Percentiles rank a stretch among this genome's conserved stretches.
Evolutionary conservation across 805 yeast species (phyloP).

Genomic region (Ogataea henricii): DNA sequence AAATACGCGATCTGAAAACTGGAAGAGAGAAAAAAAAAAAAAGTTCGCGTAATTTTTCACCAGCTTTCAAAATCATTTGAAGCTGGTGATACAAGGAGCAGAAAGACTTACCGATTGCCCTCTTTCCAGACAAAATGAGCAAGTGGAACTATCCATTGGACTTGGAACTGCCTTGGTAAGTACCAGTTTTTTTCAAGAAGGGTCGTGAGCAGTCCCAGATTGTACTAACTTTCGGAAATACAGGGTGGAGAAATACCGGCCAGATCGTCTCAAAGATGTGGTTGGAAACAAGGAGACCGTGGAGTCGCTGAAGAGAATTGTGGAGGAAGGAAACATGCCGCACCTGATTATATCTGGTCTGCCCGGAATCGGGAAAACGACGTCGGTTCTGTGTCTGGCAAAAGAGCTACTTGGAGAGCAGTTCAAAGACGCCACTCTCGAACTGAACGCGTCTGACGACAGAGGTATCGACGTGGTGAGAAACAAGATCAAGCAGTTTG

Average conservation of each 20-base stretch:
- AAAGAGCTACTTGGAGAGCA: constrained; percentile 74
- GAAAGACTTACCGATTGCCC: no score
- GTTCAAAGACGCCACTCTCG: constrained; percentile 76
- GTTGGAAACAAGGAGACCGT: constrained; percentile 94
- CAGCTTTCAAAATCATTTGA: neutral
- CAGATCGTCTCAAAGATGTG: constrained; percentile 72
- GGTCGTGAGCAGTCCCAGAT: neutral
- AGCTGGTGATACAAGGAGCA: no score
- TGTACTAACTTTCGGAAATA: neutral
- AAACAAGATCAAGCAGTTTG: constrained; percentile 91
- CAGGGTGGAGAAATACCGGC: constrained; percentile 96
- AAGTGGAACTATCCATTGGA: constrained; percentile 31
- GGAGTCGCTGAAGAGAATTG: constrained; percentile 79
- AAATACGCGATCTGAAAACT: no score
- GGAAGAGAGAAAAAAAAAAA: no score
- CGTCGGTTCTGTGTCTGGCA: constrained; percentile 89
- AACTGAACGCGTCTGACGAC: constrained; percentile 94
- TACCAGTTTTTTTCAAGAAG: constrained; percentile 3
- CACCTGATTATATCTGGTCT: constrained; percentile 93
- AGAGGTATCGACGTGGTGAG: constrained; percentile 97
- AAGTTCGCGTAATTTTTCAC: constrained; percentile 4
- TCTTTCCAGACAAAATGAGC: constrained; percentile 7
- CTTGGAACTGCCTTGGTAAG: constrained; percentile 38
- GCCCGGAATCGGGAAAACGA: constrained; percentile 98
- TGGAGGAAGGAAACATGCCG: constrained; percentile 94